Evolutionary conservation across 73 alveolate species (phyloP).

Genomic region (Tetrahymena elliotti): DNA sequence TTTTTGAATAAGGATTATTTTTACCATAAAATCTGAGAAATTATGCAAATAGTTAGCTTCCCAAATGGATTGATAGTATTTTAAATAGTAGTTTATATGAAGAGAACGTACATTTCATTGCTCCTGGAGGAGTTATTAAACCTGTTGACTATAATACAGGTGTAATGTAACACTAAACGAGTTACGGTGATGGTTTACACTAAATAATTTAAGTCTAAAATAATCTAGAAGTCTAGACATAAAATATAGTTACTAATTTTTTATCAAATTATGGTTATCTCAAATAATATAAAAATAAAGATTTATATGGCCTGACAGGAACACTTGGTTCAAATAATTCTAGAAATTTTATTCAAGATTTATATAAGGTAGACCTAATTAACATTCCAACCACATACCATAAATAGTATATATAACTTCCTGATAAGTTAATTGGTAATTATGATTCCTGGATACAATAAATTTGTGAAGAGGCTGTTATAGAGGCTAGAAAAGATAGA

Average conservation of each 20-base stretch:
- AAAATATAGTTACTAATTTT: conserved; percentile 2
- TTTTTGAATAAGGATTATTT: no score
- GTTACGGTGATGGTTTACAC: conserved; percentile 26
- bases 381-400: neutral
- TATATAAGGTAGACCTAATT: neutral
- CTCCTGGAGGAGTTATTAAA: neutral
- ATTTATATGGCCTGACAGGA: conserved; percentile 11
- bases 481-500: neutral
- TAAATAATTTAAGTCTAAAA: neutral
- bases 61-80: conserved; percentile 5
- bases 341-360: neutral
- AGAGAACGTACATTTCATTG: neutral
- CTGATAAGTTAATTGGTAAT: neutral
- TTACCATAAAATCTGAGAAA: no score
- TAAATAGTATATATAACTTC: neutral
- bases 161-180: neutral
- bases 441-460: neutral
- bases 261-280: conserved; percentile 12
- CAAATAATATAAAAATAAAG: neutral
- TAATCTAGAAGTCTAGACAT: neutral
- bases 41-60: no score
- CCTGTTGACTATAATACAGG: conserved; percentile 28
- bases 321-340: conserved; percentile 11
- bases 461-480: neutral
- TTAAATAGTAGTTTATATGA: neutral